Base-by-base conservation (phyloP, 2,329 filamentous ascomycete species). In the Camillea tinctor region DNA sequence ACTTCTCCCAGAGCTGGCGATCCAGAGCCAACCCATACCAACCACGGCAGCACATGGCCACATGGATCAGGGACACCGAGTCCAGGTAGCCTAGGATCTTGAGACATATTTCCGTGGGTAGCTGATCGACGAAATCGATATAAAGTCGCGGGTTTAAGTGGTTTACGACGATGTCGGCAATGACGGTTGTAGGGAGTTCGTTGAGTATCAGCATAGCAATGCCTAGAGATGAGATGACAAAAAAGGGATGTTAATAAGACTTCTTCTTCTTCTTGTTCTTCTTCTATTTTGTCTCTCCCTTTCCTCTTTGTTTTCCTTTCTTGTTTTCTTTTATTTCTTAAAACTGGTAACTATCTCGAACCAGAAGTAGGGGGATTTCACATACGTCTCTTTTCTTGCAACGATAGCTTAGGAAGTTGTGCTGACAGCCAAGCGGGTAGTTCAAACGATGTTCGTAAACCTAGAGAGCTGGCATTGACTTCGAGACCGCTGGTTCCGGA, bases 61-160 rank as follows among this genome's bases (percentile, higher is more conserved):
- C 91, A 54, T 85, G 87, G 59, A 98, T 82, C 48, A 99, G 81
- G 0, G 93, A 95, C 24, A 87, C 74, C 0, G 93, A 90, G 57
- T 93, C 90, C 54, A 99, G 87, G 71, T 93, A 95, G 17, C 90
- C 88, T 50, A 99, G 88, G 51, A 98, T 89, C 70, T 96, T 90
- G 51, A 95, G 88, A 62, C 92, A 96, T 69, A 99, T 90, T 74
- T 99, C 95, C 23, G 91, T 87, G 0, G 95, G 95, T 0, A 99
- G 85, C 69, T 92, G 88, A 64, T 86, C 81, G 50, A 97, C 87
- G 57, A 97, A 97, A 76, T 99, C 92, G 77, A 97, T 94, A 75
- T 97, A 93, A 2, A 98, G 87, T 56, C 93, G 84, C 3, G 93
- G 91, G 63, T 88, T 90, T 19, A 97, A 79, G 64, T 89, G 85